These are phyloP conservation scores for Cynanchum wilfordii DNA, from an alignment of 257 asterid genomes.

Conservation along the genomic window DNA sequence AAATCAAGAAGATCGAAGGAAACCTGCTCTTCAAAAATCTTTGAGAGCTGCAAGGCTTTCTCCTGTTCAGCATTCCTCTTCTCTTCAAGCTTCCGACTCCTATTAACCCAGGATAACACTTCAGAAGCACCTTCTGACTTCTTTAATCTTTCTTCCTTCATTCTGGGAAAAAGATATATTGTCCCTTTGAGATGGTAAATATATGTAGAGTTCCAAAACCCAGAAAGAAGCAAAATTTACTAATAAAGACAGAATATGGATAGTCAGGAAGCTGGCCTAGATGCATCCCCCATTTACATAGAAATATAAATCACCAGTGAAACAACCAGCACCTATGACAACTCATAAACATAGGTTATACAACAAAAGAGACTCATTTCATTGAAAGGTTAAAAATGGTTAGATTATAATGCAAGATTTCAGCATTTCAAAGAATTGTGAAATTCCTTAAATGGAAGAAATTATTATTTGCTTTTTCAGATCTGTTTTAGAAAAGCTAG, in stretches of 20 bases:
- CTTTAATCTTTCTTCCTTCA: constrained; percentile 75
- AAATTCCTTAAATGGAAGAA: neutral
- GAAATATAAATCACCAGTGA: neutral
- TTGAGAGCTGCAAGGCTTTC: constrained; percentile 79
- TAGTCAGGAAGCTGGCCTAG: neutral
- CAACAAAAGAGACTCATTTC: neutral
- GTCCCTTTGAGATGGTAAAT: neutral
- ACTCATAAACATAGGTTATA: neutral
- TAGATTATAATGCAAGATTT: neutral
- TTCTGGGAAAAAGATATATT: constrained; percentile 34
- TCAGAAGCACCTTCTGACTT: constrained; percentile 72
- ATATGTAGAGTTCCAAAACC: neutral
- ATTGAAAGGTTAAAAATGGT: neutral
- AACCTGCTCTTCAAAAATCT: constrained; percentile 90
- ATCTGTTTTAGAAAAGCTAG: neutral
- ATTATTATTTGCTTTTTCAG: neutral
- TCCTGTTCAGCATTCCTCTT: constrained; percentile 64
- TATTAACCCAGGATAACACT: constrained; percentile 71
- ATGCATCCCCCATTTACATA: neutral
- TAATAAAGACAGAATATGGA: neutral
- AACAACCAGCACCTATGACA: neutral
- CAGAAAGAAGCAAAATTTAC: neutral
- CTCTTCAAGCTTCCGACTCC: constrained; percentile 78
- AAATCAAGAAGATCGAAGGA: neutral
- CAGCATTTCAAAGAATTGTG: neutral